Evolutionary conservation across 768 basidiomycete species (phyloP).

Genomic region (Suillus americanus): DNA sequence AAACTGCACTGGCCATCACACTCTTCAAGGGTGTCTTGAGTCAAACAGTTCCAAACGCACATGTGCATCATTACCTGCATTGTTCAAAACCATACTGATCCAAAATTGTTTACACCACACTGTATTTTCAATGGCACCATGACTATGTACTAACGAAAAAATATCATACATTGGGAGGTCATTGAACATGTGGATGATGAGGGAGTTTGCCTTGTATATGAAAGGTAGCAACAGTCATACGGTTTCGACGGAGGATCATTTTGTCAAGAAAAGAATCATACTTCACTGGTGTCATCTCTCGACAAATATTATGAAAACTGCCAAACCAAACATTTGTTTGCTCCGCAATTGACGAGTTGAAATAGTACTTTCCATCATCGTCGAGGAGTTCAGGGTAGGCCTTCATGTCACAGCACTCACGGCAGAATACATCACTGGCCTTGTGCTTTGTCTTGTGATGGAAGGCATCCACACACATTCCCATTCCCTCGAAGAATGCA

Average conservation of each 20-base stretch:
- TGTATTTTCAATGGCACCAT: no score
- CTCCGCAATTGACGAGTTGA: conserved; percentile 38
- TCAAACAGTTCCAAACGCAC: no score
- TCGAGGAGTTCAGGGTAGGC: background rate
- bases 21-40: no score
- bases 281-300: conserved; percentile 7
- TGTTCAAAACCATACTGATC: no score
- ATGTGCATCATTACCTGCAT: no score
- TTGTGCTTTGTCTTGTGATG: conserved; percentile 32
- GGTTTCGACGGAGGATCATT: conserved; percentile 32
- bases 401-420: conserved; percentile 16
- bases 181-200: background rate
- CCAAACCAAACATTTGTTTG: conserved; percentile 39
- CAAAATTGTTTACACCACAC: no score
- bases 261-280: conserved; percentile 38
- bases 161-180: no score
- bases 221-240: background rate
- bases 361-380: conserved; percentile 25
- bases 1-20: no score
- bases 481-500: conserved; percentile 17
- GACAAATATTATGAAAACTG: conserved; percentile 28
- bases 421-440: conserved; percentile 16
- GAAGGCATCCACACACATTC: conserved; percentile 37
- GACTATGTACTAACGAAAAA: no score
- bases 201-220: background rate